Evolutionary conservation across 768 basidiomycete species (phyloP).

Genomic region (Rubroboletus satanas): DNA sequence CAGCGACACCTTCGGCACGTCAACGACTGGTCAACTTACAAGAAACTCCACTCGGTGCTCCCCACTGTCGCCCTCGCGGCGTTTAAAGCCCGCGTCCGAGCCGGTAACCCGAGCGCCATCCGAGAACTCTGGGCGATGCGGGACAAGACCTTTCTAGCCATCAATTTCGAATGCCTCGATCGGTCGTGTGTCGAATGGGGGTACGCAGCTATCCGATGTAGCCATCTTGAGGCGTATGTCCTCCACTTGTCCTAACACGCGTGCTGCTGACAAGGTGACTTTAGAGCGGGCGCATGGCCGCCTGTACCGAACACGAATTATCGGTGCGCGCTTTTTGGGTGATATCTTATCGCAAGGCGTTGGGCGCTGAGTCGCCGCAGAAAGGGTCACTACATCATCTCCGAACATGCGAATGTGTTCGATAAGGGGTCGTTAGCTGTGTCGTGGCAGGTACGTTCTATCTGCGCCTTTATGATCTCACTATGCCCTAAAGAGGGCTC

Average conservation of each 20-base stretch:
- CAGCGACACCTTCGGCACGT: constrained; percentile 69
- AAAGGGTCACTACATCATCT: constrained; percentile 69
- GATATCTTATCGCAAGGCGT: not conserved
- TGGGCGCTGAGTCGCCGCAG: constrained; percentile 24
- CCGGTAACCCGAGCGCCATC: constrained; percentile 63
- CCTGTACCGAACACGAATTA: constrained; percentile 74
- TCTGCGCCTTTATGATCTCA: constrained; percentile 6
- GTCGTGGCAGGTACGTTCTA: constrained; percentile 64
- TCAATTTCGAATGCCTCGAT: constrained; percentile 74
- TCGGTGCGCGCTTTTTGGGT: constrained; percentile 44
- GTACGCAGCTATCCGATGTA: constrained; percentile 74
- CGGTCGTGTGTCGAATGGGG: constrained; percentile 75
- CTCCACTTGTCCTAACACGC: not conserved
- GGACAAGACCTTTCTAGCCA: constrained; percentile 71
- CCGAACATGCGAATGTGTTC: constrained; percentile 62
- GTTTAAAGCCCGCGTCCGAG: constrained; percentile 57
- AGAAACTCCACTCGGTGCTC: constrained; percentile 65
- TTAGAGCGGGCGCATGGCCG: constrained; percentile 69
- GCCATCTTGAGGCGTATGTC: constrained; percentile 64
- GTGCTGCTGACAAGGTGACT: not conserved
- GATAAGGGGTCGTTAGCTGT: constrained; percentile 63
- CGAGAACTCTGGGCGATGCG: constrained; percentile 61
- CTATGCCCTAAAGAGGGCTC: constrained; percentile 16
- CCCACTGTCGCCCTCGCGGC: constrained; percentile 66
- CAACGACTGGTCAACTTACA: constrained; percentile 63